A percentile compares a stretch with the other conserved stretches of the same genome.
Evolutionary conservation across 1,284 basidiomycete species (phyloP).

Genomic region (Puccinia sorghi): DNA sequence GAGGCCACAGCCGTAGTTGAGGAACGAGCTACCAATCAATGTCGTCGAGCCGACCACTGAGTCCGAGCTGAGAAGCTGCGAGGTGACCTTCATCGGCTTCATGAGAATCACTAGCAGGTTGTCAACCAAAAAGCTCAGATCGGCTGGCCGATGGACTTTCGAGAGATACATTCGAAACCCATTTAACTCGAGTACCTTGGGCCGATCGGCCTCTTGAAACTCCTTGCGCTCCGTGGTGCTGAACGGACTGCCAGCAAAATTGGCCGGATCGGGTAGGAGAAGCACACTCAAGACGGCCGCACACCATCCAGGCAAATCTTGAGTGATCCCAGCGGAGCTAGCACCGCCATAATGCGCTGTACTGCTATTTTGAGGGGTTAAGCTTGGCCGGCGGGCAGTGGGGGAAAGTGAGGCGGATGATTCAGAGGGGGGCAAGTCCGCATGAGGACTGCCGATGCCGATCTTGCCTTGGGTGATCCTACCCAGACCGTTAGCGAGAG

Average conservation of each 20-base stretch:
- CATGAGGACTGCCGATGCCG: neutral
- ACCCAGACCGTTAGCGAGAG: constrained; percentile 32
- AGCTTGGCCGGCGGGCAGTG: constrained; percentile 6
- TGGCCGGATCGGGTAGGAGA: constrained; percentile 24
- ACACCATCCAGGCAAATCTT: constrained; percentile 43
- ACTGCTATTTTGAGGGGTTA: constrained; percentile 5
- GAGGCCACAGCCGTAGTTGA: constrained; percentile 27
- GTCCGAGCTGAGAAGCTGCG: constrained; percentile 35
- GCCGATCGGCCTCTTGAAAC: neutral
- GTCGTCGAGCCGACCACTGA: constrained; percentile 21
- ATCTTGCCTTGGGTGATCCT: constrained; percentile 39
- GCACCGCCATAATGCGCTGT: constrained; percentile 26
- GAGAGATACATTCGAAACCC: constrained; percentile 43
- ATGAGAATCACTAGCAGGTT: constrained; percentile 36
- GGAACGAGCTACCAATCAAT: neutral
- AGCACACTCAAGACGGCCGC: constrained; percentile 32
- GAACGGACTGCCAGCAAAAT: neutral
- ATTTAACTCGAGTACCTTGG: constrained; percentile 6
- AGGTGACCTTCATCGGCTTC: constrained; percentile 46
- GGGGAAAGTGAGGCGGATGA: neutral
- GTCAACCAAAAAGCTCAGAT: constrained; percentile 38
- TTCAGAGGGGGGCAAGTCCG: constrained; percentile 8
- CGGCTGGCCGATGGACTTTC: constrained; percentile 39
- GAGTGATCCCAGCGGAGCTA: constrained; percentile 11
- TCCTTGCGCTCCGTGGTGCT: neutral